Evolutionary conservation across 306 rosid genomes (phyloP), one percentile per base, ranked within the genome.

Genomic region (Morella rubra): DNA sequence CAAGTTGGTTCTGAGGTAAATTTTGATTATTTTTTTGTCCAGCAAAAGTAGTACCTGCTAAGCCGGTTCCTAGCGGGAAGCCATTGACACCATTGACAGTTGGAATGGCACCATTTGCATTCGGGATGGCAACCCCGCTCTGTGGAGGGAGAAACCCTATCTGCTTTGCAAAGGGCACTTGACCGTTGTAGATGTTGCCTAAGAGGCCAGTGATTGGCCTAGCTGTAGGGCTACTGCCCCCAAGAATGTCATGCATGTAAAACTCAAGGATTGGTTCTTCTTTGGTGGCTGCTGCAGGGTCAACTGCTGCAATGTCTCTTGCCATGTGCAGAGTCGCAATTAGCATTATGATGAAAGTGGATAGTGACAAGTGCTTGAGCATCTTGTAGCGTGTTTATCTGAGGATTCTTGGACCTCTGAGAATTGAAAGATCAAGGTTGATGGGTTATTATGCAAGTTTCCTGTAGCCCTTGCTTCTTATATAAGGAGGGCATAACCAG

Each of bases 1-100:
- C 83, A 18, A 77, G 13, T 20, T 60, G 89, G 22, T 81, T 81
- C 72, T 71, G 84, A 27, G 81, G 84, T 15, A 8, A 22, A 69
- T 80, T 79, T 72, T 73, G 79, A 13, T 37, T 12, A 74, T 70
- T 56, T 37, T 7, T 27, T 3, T 61, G 50, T 51, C 89, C 86
- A 9, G 84, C 85, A 60, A 81, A 85, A 72, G 81, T 16, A 4
- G 91, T 88, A 22, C 91, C 91, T 14, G 83, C 78, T 79, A 85
- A 72, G 78, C 88, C 91, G 0, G 89, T 85, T 59, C 89, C 89
- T n/a, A 88, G 78, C 19, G 91, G 91, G 32, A 85, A 84, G 13
- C 91, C 91, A 16, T 68, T 88, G 81, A 74, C 78, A 8, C 91
- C 91, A 60, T 88, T 88, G 16, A 81, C 83, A 2, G 89, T 88